phyloP scores from a whole-genome alignment of 1,139 yeast species.

The Blastobotrys illinoisensis region DNA sequence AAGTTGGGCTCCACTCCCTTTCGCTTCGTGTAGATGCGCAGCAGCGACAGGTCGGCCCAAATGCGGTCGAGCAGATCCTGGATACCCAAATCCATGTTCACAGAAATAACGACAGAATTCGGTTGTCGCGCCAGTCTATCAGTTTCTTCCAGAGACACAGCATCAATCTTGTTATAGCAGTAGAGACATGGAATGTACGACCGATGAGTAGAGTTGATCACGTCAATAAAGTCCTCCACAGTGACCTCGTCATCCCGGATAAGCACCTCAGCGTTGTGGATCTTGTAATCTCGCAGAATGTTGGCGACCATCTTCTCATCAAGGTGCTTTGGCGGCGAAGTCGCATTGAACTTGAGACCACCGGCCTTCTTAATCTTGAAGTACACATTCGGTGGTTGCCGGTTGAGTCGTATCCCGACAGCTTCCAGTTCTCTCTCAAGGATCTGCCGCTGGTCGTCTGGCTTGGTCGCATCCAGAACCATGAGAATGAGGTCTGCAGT shows the following conservation, averaged over 20 bases:
- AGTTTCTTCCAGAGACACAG: conserved; percentile 90
- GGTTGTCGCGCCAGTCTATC: conserved; percentile 90
- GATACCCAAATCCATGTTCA: conserved; percentile 79
- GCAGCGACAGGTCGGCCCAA: conserved; percentile 79
- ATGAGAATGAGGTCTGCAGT: conserved; percentile 89
- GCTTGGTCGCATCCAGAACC: conserved; percentile 94
- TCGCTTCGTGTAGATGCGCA: conserved; percentile 80
- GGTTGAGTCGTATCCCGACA: conserved; percentile 87
- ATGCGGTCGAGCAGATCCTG: conserved; percentile 86
- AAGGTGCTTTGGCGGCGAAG: conserved; percentile 74
- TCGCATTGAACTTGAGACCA: conserved; percentile 78
- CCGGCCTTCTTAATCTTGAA: conserved; percentile 81
- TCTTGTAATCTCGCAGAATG: conserved; percentile 76
- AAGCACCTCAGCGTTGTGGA: conserved; percentile 90
- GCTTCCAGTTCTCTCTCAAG: conserved; percentile 87
- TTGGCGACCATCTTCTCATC: conserved; percentile 76
- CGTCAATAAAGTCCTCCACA: conserved; percentile 90
- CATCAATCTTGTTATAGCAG: conserved; percentile 91
- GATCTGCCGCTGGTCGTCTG: conserved; percentile 79
- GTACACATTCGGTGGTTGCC: conserved; percentile 72
- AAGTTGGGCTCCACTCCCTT: conserved; percentile 80
- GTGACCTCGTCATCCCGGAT: conserved; percentile 86
- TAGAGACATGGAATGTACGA: conserved; percentile 87
- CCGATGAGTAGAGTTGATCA: conserved; percentile 79
- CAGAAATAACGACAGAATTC: conserved; percentile 88